Conservation (phyloP, 208 protist genomes). For the Trypanosoma caninum region DNA sequence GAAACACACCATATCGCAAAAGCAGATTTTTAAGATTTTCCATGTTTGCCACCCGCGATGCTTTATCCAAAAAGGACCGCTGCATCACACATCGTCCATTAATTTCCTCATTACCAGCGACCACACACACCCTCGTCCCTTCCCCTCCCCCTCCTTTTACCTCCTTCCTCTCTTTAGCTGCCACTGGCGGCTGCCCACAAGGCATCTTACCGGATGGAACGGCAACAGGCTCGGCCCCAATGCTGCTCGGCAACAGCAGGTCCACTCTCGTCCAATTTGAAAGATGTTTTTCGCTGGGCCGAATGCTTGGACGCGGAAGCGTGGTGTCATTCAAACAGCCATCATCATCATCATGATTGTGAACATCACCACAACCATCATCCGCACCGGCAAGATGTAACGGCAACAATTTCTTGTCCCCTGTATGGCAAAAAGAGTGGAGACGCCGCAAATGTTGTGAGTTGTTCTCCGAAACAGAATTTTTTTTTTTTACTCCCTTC, state of each 20-base stretch:
- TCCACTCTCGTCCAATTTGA: slow-evolving; percentile 28
- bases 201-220: no score
- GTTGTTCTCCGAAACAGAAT: background rate
- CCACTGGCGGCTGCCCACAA: no score
- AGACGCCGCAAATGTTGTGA: background rate
- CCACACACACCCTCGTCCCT: no score
- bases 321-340: slow-evolving; percentile 1
- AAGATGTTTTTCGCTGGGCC: slow-evolving; percentile 5
- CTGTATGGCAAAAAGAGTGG: slow-evolving; percentile 20
- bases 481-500: background rate
- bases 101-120: background rate
- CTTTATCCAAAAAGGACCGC: slow-evolving; percentile 26
- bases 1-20: slow-evolving; percentile 66
- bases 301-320: slow-evolving; percentile 5
- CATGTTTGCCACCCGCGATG: slow-evolving; percentile 53
- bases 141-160: background rate
- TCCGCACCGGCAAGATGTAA: no score
- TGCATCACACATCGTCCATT: slow-evolving; percentile 12
- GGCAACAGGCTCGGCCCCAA: background rate
- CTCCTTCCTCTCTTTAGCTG: background rate
- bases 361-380: no score
- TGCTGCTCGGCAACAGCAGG: background rate
- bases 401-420: no score
- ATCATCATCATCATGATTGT: no score
- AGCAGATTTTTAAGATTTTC: slow-evolving; percentile 57